A percentile compares a stretch with the other conserved stretches of the same genome.
Evolutionary conservation across 441 rosid genomes (phyloP).

Genomic region (Rhodomyrtus psidioides): DNA sequence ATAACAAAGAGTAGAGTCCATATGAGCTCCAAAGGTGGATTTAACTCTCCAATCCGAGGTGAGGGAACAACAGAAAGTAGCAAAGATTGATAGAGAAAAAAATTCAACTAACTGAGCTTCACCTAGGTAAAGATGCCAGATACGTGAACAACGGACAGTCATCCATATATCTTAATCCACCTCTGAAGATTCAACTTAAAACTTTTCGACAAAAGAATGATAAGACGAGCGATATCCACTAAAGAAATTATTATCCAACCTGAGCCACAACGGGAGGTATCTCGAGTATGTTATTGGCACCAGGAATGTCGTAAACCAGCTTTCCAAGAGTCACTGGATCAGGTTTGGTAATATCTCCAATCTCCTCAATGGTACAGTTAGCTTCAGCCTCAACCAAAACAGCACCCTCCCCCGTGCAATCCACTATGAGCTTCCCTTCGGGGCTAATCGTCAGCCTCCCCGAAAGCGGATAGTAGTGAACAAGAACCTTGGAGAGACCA

Average conservation of each 20-base stretch:
- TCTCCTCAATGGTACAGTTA: constrained; percentile 36
- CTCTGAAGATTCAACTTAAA: background rate
- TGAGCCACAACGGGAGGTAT: constrained; percentile 72
- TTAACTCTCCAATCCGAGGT: background rate
- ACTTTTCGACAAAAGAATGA: background rate
- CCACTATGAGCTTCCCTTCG: constrained; percentile 61
- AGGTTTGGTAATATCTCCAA: constrained; percentile 51
- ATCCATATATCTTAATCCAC: background rate
- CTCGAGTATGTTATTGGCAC: constrained; percentile 62
- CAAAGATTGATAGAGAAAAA: background rate
- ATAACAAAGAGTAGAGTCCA: background rate
- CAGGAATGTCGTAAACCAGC: constrained; percentile 62
- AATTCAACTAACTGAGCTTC: background rate
- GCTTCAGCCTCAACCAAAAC: constrained; percentile 87
- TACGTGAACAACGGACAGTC: background rate
- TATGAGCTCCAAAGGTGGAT: background rate
- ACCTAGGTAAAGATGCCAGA: background rate
- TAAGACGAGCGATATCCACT: background rate
- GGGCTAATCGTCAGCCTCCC: constrained; percentile 66
- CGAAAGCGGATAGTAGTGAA: constrained; percentile 65
- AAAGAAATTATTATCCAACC: constrained; percentile 24
- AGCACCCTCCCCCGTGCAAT: constrained; percentile 79
- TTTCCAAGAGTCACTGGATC: constrained; percentile 66
- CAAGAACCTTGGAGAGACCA: constrained; percentile 63
- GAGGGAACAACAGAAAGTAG: background rate